phyloP scores from a whole-genome alignment of 2,329 filamentous ascomycete genomes.

The Aspergillus sp. region DNA sequence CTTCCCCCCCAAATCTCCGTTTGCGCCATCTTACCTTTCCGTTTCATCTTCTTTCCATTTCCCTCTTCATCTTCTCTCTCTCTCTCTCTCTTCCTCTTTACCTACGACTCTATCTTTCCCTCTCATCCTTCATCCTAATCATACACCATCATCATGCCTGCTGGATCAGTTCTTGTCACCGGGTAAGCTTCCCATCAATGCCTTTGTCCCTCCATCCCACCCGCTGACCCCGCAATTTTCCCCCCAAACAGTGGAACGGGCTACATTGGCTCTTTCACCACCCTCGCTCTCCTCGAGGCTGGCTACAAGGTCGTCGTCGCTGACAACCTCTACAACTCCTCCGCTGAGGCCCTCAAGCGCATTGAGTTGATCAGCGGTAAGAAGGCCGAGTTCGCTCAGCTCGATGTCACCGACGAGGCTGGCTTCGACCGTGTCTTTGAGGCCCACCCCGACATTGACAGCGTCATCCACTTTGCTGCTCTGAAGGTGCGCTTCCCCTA shows the following conservation, averaged over 20 bases:
- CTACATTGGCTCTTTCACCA: constrained; percentile 98
- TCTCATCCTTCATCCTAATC: constrained; percentile 4
- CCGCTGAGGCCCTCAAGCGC: constrained; percentile 84
- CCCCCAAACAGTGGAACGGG: constrained; percentile 74
- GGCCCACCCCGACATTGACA: constrained; percentile 90
- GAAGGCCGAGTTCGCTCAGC: constrained; percentile 78
- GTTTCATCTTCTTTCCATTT: constrained; percentile 12
- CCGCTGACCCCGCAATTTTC: constrained; percentile 22
- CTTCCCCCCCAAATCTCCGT: not conserved
- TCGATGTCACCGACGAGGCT: constrained; percentile 84
- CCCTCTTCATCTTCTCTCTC: constrained; percentile 1
- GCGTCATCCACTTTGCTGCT: constrained; percentile 97
- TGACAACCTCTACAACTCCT: constrained; percentile 97
- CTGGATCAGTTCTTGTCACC: constrained; percentile 87
- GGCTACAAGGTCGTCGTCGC: constrained; percentile 96
- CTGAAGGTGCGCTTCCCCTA: constrained; percentile 67
- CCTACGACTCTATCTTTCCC: constrained; percentile 1
- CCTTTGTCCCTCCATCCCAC: not conserved
- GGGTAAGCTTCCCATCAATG: constrained; percentile 65
- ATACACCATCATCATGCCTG: constrained; percentile 67
- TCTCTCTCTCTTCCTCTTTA: constrained; percentile 6
- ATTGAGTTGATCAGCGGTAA: constrained; percentile 93
- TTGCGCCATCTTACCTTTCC: constrained; percentile 13
- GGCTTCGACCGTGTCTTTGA: constrained; percentile 83
- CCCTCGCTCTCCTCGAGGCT: constrained; percentile 85